Evolutionary conservation across 73 alveolate genomes (phyloP).

Genomic region (Durusdinium trenchii): DNA sequence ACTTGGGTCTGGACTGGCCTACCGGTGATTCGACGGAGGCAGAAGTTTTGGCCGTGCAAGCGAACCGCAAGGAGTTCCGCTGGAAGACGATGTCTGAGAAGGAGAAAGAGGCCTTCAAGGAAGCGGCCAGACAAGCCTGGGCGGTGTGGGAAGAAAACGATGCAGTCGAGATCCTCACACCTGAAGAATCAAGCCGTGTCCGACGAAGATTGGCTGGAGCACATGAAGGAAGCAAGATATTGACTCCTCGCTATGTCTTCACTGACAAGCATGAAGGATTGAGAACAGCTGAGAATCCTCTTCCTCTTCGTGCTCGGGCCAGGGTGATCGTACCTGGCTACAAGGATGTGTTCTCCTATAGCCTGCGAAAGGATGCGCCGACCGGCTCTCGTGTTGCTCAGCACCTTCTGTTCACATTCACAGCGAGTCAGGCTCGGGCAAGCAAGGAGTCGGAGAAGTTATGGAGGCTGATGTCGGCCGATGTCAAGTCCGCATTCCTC

Average conservation of each 20-base stretch:
- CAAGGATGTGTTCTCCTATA: not conserved
- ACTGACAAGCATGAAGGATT: not conserved
- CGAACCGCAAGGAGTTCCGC: not conserved
- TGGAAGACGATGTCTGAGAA: not conserved
- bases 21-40: too few relatives aligned
- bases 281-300: not conserved
- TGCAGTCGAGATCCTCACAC: not conserved
- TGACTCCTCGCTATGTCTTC: slow-evolving; percentile 1
- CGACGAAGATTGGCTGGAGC: not conserved
- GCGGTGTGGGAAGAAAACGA: not conserved
- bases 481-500: not conserved
- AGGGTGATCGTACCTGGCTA: not conserved
- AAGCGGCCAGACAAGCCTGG: not conserved
- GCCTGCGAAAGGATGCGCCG: not conserved
- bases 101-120: not conserved
- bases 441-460: too few relatives aligned
- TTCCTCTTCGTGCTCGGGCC: not conserved
- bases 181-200: not conserved
- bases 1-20: too few relatives aligned
- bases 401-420: not conserved
- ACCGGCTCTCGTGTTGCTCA: not conserved
- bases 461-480: not conserved
- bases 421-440: not conserved
- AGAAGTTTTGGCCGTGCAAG: not conserved
- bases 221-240: not conserved